A percentile compares a stretch with the other conserved stretches of the same genome.
phyloP scores from a whole-genome alignment of 441 rosid species.

The Dalechampia spathulata region DNA sequence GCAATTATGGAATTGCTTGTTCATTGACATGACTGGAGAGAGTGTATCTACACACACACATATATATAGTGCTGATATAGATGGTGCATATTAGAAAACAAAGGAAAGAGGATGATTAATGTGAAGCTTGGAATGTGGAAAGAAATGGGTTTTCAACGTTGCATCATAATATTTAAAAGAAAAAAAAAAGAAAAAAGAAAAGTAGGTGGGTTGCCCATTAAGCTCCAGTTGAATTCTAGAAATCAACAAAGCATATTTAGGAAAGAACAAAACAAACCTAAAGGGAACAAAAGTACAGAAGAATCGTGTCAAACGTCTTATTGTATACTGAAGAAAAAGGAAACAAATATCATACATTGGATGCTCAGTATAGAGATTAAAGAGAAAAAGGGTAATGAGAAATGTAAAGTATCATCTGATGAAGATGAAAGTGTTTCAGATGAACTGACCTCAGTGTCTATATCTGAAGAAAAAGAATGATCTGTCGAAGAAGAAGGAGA shows the following conservation, averaged over 20 bases:
- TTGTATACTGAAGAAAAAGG: background rate
- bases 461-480: conserved; percentile 47
- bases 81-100: background rate
- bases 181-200: too few relatives aligned
- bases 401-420: too few relatives aligned
- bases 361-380: too few relatives aligned
- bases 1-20: conserved; percentile 1
- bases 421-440: too few relatives aligned
- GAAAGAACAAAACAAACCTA: conserved; percentile 7
- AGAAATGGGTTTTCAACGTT: background rate
- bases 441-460: conserved; percentile 55
- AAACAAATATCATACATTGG: too few relatives aligned
- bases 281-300: background rate
- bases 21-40: conserved; percentile 1
- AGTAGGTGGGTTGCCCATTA: too few relatives aligned
- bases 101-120: background rate
- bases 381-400: too few relatives aligned
- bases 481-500: conserved; percentile 41
- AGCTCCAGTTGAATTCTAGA: too few relatives aligned
- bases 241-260: background rate
- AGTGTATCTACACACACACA: too few relatives aligned
- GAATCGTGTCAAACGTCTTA: background rate
- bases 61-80: too few relatives aligned
- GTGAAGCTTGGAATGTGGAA: background rate
- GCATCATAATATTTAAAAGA: background rate